These are phyloP conservation scores for Nymphaea thermarum DNA, from an alignment of 164 flowering plant genomes.

Conservation along the genomic window DNA sequence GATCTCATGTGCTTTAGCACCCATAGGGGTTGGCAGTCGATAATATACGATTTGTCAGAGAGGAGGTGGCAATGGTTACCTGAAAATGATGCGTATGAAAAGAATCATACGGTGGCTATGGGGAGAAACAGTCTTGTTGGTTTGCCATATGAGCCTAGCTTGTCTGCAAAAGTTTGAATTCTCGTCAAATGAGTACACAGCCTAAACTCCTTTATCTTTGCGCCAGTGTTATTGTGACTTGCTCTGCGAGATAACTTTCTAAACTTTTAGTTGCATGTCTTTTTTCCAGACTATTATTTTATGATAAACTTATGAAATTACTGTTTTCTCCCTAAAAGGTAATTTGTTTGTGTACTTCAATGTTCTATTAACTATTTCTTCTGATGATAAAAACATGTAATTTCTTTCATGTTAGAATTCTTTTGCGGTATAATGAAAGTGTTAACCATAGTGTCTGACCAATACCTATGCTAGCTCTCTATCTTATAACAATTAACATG, in stretches of 20 bases:
- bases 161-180: conserved; percentile 13
- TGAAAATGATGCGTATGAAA: conserved; percentile 8
- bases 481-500: too few relatives aligned
- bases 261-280: neutral
- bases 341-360: neutral
- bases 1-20: conserved; percentile 22
- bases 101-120: conserved; percentile 13
- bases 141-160: conserved; percentile 17
- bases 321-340: neutral
- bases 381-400: too few relatives aligned
- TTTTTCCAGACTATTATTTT: neutral
- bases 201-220: neutral
- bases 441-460: too few relatives aligned
- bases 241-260: neutral
- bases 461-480: too few relatives aligned
- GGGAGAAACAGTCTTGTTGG: conserved; percentile 16
- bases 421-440: too few relatives aligned
- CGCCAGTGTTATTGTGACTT: neutral
- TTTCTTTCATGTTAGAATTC: too few relatives aligned
- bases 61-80: conserved; percentile 12
- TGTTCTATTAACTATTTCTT: too few relatives aligned
- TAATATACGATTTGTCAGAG: conserved; percentile 13
- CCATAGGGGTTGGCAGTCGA: conserved; percentile 20
- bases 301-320: too few relatives aligned
- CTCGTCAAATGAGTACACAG: neutral